These are phyloP conservation scores for Apophysomyces variabilis DNA, from an alignment of 371 early-diverging fungal species.

Conservation along the genomic window DNA sequence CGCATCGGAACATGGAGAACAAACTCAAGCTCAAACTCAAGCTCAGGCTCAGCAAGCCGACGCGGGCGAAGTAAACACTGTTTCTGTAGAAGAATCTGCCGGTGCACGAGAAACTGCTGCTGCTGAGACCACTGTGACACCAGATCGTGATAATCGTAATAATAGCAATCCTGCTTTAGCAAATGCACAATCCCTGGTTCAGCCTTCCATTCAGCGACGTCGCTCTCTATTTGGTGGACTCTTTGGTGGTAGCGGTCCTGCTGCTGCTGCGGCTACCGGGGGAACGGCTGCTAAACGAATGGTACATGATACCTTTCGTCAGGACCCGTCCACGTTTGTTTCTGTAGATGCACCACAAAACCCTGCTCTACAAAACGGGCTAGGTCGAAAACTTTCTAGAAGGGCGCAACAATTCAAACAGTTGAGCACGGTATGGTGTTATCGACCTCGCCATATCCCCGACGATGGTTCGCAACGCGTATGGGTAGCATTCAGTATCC, in stretches of 20 bases:
- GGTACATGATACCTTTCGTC: constrained; percentile 2
- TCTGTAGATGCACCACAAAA: not conserved
- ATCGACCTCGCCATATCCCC: constrained; percentile 16
- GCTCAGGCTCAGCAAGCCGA: not conserved
- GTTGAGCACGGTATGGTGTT: constrained; percentile 24
- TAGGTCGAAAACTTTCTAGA: constrained; percentile 17
- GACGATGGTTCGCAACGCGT: constrained; percentile 9
- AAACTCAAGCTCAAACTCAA: too few species aligned
- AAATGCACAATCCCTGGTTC: not conserved
- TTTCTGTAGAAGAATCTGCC: not conserved
- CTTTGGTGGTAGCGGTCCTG: not conserved
- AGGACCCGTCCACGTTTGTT: constrained; percentile 3
- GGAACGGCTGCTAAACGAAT: too few species aligned
- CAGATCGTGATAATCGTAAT: not conserved
- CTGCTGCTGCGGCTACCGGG: too few species aligned
- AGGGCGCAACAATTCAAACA: constrained; percentile 20
- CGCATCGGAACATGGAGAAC: not conserved
- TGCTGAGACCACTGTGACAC: not conserved
- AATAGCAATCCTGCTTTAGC: not conserved
- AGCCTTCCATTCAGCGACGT: not conserved
- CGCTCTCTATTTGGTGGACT: constrained; percentile 1
- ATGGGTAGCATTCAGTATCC: constrained; percentile 27
- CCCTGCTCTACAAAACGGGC: not conserved
- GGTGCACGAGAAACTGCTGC: not conserved
- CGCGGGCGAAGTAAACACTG: not conserved